Percentiles rank a stretch among this genome's conserved stretches.
phyloP scores from a whole-genome alignment of 495 filamentous ascomycete genomes.

The Ramalina peruviana region DNA sequence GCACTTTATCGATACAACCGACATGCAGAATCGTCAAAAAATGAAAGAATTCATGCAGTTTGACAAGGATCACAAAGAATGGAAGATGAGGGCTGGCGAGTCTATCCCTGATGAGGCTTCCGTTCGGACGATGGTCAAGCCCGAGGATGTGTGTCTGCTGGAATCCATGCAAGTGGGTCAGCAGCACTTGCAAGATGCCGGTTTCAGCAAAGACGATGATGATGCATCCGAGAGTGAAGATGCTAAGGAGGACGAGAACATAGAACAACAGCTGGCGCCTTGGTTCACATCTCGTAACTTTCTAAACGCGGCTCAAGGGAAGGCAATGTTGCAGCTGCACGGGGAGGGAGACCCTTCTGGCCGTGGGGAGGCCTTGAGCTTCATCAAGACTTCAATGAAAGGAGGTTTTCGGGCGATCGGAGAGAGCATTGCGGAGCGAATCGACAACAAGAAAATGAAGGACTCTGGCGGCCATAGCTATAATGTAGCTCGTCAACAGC shows the following conservation, averaged over 20 bases:
- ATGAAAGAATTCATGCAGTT: slow-evolving; percentile 92
- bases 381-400: slow-evolving; percentile 96
- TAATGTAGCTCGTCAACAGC: slow-evolving; percentile 87
- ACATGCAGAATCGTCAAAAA: slow-evolving; percentile 90
- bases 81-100: slow-evolving; percentile 62
- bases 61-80: slow-evolving; percentile 68
- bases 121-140: slow-evolving; percentile 76
- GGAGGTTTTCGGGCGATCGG: slow-evolving; percentile 86
- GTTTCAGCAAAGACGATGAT: slow-evolving; percentile 63
- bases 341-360: slow-evolving; percentile 93
- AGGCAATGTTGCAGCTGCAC: slow-evolving; percentile 92
- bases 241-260: slow-evolving; percentile 49
- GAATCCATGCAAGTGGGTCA: slow-evolving; percentile 95
- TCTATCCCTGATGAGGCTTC: slow-evolving; percentile 58
- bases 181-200: slow-evolving; percentile 67
- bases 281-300: slow-evolving; percentile 96
- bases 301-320: slow-evolving; percentile 79
- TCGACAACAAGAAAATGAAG: slow-evolving; percentile 68
- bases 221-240: slow-evolving; percentile 57
- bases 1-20: slow-evolving; percentile 78
- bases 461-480: slow-evolving; percentile 91
- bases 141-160: slow-evolving; percentile 85
- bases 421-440: slow-evolving; percentile 74
- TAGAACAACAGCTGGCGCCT: slow-evolving; percentile 84
- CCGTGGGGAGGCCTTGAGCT: slow-evolving; percentile 84